These are phyloP conservation scores for Cystobasidium slooffiae DNA, from an alignment of 1,284 basidiomycete species.

Conservation along the genomic window DNA sequence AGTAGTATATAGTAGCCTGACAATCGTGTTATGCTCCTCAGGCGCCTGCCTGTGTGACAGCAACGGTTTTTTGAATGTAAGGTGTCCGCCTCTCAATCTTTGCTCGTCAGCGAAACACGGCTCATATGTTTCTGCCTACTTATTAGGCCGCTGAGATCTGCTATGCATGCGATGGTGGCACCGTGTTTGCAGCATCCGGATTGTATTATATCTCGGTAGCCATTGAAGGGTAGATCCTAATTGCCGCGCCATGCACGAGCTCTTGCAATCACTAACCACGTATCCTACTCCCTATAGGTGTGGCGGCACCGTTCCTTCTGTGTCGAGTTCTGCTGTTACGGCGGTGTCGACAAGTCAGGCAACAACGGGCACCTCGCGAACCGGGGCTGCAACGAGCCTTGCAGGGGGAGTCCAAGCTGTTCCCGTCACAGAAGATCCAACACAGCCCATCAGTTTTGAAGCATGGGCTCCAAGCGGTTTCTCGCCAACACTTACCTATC, in stretches of 20 bases:
- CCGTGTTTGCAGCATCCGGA: background rate
- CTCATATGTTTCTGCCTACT: background rate
- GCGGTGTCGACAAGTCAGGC: too few species aligned
- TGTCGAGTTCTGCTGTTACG: too few species aligned
- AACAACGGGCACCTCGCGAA: background rate
- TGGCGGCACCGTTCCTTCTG: too few species aligned
- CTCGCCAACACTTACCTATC: conserved; percentile 1
- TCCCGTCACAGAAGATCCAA: background rate
- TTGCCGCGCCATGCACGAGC: too few species aligned
- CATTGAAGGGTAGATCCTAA: conserved; percentile 1
- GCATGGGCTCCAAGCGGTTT: conserved; percentile 34
- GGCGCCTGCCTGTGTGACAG: background rate
- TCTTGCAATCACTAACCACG: too few species aligned
- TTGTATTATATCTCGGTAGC: conserved; percentile 4
- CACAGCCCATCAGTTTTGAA: conserved; percentile 17
- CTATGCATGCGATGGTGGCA: conserved; percentile 10
- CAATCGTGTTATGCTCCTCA: background rate
- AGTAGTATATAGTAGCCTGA: too few species aligned
- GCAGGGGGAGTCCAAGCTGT: background rate
- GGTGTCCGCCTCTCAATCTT: background rate
- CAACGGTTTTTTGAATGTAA: conserved; percentile 6
- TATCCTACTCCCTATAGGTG: too few species aligned
- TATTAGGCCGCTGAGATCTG: conserved; percentile 2
- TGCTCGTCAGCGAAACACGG: too few species aligned
- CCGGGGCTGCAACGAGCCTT: background rate